Evolutionary conservation across 331 rosid species (phyloP), one percentile per base, ranked within the genome.

Genomic region (Quercus tomentella): DNA sequence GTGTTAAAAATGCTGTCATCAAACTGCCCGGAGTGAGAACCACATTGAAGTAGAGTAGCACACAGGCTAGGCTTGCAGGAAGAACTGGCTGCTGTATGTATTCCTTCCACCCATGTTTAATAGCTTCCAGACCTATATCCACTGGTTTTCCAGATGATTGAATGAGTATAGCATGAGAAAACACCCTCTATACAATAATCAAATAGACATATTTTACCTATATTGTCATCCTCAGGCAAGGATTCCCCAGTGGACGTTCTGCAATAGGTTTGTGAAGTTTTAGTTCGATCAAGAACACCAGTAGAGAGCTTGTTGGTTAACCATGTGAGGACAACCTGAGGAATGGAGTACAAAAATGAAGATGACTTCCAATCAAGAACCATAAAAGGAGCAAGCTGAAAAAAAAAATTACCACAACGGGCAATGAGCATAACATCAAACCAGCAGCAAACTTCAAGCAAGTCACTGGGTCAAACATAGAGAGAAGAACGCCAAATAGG

Each of bases 11-110:
- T 74, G 97, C 98, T 43, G 98, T 93, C 99, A 96, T 91, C 94
- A 93, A 87, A 89, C 97, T 96, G 81, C 98, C 96, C 1, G 99
- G 99, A 66, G 97, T 82, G 79, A 96, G 99, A 74, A 91, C 97
- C 58, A 92, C 79, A 76, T 96, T 96, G 82, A 96, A 93, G 92
- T 83, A 91, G 76, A 91, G 98, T 57, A 96, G 89, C 66, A 96
- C 97, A 81, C 83, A 91, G 57, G 99, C 90, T 76, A 93, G 92
- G 86, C 97, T 96, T 70, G 97, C 96, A 67, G 98, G 99, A 84
- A 96, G 96, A 81, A 86, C 91, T 71, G 98, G 99, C 85, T 91
- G 99, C 75, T 87, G 90, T 79, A 90, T 75, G 81, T 91, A 93
- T 82, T 96, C 97, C 87, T 86, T 93, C 99, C 94, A 96, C 81